phyloP scores from a whole-genome alignment of 345 rosid genomes.

The Cardamine resedifolia region DNA sequence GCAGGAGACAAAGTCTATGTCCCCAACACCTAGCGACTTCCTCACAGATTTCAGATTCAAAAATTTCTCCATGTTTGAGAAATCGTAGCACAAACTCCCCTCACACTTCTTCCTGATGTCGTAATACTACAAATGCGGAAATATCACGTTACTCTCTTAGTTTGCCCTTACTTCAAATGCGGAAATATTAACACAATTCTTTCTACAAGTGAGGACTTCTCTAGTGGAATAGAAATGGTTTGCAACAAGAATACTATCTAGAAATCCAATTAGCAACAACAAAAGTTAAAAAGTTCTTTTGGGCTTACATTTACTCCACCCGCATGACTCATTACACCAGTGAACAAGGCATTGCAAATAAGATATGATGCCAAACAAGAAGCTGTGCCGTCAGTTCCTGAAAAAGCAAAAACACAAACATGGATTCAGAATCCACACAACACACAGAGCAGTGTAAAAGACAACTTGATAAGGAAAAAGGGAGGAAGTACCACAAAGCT shows the following conservation, averaged over 20 bases:
- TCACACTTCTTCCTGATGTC: conserved; percentile 89
- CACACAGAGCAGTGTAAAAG: not conserved
- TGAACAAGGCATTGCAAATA: conserved; percentile 86
- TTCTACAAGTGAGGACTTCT: not conserved
- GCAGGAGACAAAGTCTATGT: conserved; percentile 85
- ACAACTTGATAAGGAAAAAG: conserved; percentile 4
- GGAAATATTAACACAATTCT: not conserved
- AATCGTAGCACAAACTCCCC: conserved; percentile 93
- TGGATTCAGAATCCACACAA: conserved; percentile 8
- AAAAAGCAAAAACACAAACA: conserved; percentile 12
- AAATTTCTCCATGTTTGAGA: conserved; percentile 97
- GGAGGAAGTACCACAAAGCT: conserved; percentile 76
- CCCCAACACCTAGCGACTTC: conserved; percentile 82
- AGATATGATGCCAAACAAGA: conserved; percentile 95
- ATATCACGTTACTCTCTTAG: conserved; percentile 9
- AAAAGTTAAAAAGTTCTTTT: not conserved
- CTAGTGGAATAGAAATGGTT: not conserved
- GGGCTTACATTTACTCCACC: conserved; percentile 71
- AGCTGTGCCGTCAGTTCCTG: conserved; percentile 94
- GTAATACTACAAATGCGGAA: conserved; percentile 75
- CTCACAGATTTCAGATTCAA: conserved; percentile 67
- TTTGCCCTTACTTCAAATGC: not conserved
- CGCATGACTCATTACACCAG: conserved; percentile 60
- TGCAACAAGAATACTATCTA: not conserved
- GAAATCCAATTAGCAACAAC: not conserved